phyloP scores from a whole-genome alignment of 371 early-diverging fungal genomes.

The Mucor irregularis region DNA sequence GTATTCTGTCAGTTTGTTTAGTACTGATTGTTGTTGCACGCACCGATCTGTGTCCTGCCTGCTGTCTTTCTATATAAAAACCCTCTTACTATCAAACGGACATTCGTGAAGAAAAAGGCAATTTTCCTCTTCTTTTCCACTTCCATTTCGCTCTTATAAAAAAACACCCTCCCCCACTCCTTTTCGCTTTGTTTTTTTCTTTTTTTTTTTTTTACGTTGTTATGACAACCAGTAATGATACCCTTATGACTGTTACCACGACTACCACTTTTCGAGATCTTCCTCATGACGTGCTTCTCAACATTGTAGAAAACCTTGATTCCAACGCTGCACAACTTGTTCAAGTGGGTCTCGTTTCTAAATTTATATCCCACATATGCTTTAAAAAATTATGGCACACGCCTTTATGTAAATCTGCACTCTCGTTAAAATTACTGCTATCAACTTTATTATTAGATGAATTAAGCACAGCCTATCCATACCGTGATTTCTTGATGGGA shows the following conservation, averaged over 20 bases:
- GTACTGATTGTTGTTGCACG: too few relatives aligned
- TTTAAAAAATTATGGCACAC: slow-evolving; percentile 6
- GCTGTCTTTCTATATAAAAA: background rate
- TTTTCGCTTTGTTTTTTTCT: background rate
- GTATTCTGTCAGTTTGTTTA: too few relatives aligned
- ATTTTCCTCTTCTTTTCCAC: background rate
- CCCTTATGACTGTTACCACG: too few relatives aligned
- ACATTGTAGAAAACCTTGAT: slow-evolving; percentile 2
- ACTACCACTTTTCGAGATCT: background rate
- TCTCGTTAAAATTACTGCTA: background rate
- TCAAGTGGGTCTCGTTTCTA: slow-evolving; percentile 1
- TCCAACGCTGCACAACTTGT: background rate
- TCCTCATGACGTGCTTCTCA: slow-evolving; percentile 3
- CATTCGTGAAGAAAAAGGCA: background rate
- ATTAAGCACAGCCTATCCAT: background rate
- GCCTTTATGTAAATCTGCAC: background rate
- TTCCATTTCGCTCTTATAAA: background rate
- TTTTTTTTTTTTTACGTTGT: background rate
- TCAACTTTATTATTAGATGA: background rate
- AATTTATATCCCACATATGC: background rate
- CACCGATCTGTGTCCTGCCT: too few relatives aligned
- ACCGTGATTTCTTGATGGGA: background rate
- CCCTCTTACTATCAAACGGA: background rate
- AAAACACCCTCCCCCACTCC: background rate
- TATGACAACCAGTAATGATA: background rate